These are phyloP conservation scores for Taxillus chinensis DNA, from an alignment of 164 flowering plant species.

Conservation along the genomic window DNA sequence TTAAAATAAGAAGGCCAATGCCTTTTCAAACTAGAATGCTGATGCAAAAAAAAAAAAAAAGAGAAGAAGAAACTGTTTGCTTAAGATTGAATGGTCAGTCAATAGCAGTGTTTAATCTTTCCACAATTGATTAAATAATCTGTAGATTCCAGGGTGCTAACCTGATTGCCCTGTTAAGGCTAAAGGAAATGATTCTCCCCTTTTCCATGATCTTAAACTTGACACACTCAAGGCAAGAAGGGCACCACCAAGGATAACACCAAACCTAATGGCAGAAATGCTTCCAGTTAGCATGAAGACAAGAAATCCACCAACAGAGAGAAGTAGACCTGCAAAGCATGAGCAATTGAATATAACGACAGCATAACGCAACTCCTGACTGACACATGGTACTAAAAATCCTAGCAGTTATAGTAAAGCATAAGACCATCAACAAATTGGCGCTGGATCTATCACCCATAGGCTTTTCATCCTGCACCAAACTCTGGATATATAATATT, in stretches of 20 bases:
- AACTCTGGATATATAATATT: too few species aligned
- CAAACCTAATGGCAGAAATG: conserved; percentile 77
- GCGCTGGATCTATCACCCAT: not conserved
- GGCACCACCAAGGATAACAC: conserved; percentile 78
- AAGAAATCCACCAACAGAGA: conserved; percentile 71
- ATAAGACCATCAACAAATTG: not conserved
- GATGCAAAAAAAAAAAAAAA: too few species aligned
- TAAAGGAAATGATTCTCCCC: conserved; percentile 33
- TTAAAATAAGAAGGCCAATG: too few species aligned
- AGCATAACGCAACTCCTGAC: not conserved
- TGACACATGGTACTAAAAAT: not conserved
- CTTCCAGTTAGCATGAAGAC: conserved; percentile 86
- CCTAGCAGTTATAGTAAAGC: not conserved
- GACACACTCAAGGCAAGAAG: conserved; percentile 67
- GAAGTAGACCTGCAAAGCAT: conserved; percentile 55
- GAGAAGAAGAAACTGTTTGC: not conserved
- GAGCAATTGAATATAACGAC: not conserved
- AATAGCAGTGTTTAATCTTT: not conserved
- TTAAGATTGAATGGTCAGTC: not conserved
- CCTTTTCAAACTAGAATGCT: too few species aligned
- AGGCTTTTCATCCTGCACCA: too few species aligned
- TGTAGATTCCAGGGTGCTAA: conserved; percentile 12
- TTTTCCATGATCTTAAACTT: conserved; percentile 58
- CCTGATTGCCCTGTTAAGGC: conserved; percentile 85
- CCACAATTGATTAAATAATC: not conserved